Conservation (phyloP, 345 rosid genomes). For the Populus deltoides region DNA sequence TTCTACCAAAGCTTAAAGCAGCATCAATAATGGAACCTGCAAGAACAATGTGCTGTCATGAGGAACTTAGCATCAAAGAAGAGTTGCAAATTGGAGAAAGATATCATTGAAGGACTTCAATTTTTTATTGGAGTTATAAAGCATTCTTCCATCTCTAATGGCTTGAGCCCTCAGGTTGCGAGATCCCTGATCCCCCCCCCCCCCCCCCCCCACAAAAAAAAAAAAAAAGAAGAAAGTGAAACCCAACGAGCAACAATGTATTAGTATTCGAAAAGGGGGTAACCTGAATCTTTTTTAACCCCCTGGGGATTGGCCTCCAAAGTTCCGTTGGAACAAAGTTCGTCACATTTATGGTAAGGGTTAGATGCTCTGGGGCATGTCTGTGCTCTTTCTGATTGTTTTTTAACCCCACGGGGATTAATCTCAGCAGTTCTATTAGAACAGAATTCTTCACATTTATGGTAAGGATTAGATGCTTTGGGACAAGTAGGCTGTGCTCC, state of each 20-base stretch:
- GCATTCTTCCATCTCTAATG: background rate
- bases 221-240: background rate
- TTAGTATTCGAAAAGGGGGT: conserved; percentile 10
- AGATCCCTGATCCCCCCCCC: background rate
- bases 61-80: conserved; percentile 4
- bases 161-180: background rate
- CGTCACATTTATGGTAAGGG: conserved; percentile 51
- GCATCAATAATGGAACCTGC: conserved; percentile 51
- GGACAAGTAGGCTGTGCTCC: conserved; percentile 35
- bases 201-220: background rate
- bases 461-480: conserved; percentile 54
- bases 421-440: conserved; percentile 29
- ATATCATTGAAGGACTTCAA: background rate
- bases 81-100: background rate
- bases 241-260: background rate
- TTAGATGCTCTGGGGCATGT: conserved; percentile 46
- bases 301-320: conserved; percentile 24
- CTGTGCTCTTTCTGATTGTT: conserved; percentile 29
- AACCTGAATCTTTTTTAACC: conserved; percentile 47
- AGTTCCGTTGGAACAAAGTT: conserved; percentile 37
- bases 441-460: conserved; percentile 51
- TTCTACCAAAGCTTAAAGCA: conserved; percentile 61
- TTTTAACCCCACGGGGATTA: conserved; percentile 13
- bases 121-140: background rate
- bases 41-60: background rate